Evolutionary conservation across 371 early-diverging fungal species (phyloP), one percentile per base, ranked within the genome.

Genomic region (Capniomyces stellatus): DNA sequence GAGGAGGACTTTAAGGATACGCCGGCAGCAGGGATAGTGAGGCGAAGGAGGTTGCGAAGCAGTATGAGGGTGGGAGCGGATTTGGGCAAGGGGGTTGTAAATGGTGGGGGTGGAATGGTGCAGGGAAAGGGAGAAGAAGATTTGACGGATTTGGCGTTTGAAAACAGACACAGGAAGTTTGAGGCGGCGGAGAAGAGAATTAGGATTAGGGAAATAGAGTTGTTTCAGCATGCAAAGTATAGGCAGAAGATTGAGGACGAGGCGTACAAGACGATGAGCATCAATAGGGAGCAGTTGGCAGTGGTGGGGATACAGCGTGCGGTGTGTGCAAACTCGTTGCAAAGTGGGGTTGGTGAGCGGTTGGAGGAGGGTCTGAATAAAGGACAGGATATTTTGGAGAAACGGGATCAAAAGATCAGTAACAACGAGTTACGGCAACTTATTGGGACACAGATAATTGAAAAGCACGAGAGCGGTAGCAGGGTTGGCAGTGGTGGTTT

Each of bases 101-200:
- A 4, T 1, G 40, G 13, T 22, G 3, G 22, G 19, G 22, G 41
- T 43, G 49, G 19, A 23, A 39, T 2, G 28, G 42, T 28, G 51
- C 12, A 6, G 27, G 35, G 35, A 15, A 15, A 35, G 15, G 35
- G 10, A 51, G 51, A 51, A 47, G 64, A 64, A 52, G 64, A 64
- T 22, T 30, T 54, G 13, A 61, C 60, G 49, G 57, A 59, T n/a
- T 56, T 43, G 30, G 55, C 58, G 39, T 61, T 62, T 39, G 52
- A 47, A 15, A 48, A 43, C 23, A 43, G 62, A 52, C 64, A 64
- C 39, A 46, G 60, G 3, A 63, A 63, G 40, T 63, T 60, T 23
- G 64, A 64, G 57, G 59, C 61, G n/a, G 44, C 59, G 23, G 64
- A 64, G 43, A 56, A 63, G 23, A 54, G 64, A 19, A 39, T 64